phyloP scores from a whole-genome alignment of 768 basidiomycete genomes.

The Boletales sp. region DNA sequence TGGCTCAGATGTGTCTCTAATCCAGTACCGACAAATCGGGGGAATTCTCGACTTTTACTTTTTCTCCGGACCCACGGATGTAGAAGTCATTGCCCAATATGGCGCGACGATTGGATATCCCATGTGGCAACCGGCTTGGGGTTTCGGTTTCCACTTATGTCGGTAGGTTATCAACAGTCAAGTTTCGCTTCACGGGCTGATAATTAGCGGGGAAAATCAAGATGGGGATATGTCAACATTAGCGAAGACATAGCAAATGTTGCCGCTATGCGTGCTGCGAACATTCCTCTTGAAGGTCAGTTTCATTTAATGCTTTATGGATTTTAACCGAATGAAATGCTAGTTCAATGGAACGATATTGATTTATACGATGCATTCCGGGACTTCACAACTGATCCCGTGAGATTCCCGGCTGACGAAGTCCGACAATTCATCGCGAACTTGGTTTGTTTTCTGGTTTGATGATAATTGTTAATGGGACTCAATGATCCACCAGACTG shows the following conservation, averaged over 20 bases:
- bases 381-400: slow-evolving; percentile 68
- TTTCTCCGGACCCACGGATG: slow-evolving; percentile 52
- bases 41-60: slow-evolving; percentile 80
- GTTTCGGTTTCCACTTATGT: slow-evolving; percentile 77
- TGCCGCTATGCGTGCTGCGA: slow-evolving; percentile 56
- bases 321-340: not conserved
- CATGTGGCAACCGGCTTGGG: slow-evolving; percentile 71
- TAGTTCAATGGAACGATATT: slow-evolving; percentile 79
- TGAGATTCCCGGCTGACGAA: slow-evolving; percentile 56
- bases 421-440: slow-evolving; percentile 51
- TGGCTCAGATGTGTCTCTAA: slow-evolving; percentile 49
- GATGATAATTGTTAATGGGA: not conserved
- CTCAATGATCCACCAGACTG: slow-evolving; percentile 16
- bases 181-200: no score
- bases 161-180: slow-evolving; percentile 30
- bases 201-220: not conserved
- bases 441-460: slow-evolving; percentile 41
- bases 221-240: slow-evolving; percentile 50
- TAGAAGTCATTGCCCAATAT: slow-evolving; percentile 68
- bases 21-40: slow-evolving; percentile 72
- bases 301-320: not conserved
- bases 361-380: slow-evolving; percentile 67
- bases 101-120: slow-evolving; percentile 61
- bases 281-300: slow-evolving; percentile 73
- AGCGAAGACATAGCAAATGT: slow-evolving; percentile 56